Evolutionary conservation across 2,329 filamentous ascomycete genomes (phyloP).

Genomic region (Fusarium nematophilum): DNA sequence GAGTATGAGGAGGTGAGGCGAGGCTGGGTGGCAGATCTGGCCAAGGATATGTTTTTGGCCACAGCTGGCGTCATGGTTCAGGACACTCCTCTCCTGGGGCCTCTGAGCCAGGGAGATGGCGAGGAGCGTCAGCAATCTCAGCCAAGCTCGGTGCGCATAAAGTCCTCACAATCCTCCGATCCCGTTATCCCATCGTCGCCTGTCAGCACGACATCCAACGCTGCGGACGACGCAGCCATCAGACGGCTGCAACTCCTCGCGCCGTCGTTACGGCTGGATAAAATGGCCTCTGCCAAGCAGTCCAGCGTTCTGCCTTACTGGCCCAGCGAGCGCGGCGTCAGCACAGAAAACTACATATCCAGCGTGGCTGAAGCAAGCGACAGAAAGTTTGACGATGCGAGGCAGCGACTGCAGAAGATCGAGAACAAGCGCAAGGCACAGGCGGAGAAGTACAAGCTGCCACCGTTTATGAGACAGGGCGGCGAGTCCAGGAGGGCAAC

Average conservation of each 20-base stretch:
- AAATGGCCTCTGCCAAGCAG: conserved; percentile 42
- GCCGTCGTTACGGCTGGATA: conserved; percentile 43
- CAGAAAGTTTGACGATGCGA: conserved; percentile 49
- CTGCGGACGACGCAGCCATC: conserved; percentile 44
- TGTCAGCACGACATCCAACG: conserved; percentile 15
- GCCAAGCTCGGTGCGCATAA: conserved; percentile 30
- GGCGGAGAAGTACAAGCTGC: conserved; percentile 49
- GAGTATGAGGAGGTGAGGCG: conserved; percentile 39
- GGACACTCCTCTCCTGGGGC: conserved; percentile 46
- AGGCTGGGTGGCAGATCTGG: conserved; percentile 48
- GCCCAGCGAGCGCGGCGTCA: conserved; percentile 52
- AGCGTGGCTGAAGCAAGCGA: conserved; percentile 52
- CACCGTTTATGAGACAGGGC: conserved; percentile 44
- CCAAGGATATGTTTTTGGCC: conserved; percentile 50
- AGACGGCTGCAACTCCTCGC: conserved; percentile 51
- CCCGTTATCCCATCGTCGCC: conserved; percentile 39
- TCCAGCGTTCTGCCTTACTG: conserved; percentile 52
- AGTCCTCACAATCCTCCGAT: conserved; percentile 41
- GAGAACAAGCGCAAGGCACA: conserved; percentile 49
- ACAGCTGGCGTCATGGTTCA: conserved; percentile 52
- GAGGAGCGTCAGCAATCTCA: conserved; percentile 21
- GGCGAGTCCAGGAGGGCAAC: conserved; percentile 32
- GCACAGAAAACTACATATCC: conserved; percentile 52
- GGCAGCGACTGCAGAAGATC: conserved; percentile 48
- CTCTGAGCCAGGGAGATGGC: conserved; percentile 14